Percentiles rank a stretch among this genome's conserved stretches.
Evolutionary conservation across 495 filamentous ascomycete genomes (phyloP).

Genomic region (Tuber calosporum): DNA sequence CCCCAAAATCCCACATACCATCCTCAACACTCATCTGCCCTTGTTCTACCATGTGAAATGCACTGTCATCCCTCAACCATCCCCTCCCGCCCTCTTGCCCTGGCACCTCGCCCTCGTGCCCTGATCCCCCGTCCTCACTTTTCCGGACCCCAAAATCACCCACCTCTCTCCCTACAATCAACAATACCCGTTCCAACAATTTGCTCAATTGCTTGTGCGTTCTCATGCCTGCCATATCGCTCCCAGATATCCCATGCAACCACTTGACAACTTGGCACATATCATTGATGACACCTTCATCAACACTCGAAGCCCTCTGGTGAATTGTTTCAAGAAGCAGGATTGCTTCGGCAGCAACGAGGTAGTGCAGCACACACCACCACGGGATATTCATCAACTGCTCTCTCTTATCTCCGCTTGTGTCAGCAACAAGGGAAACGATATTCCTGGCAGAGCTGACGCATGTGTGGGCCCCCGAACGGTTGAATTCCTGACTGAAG

Average conservation of each 20-base stretch:
- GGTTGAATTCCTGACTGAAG: conserved; percentile 15
- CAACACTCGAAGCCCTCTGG: not conserved
- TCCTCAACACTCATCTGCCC: not conserved
- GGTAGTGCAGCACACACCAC: conserved; percentile 57
- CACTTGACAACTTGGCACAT: not conserved
- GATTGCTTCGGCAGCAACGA: conserved; percentile 55
- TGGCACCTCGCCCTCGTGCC: not conserved
- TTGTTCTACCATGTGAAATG: not conserved
- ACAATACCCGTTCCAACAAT: not conserved
- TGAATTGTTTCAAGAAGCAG: conserved; percentile 51
- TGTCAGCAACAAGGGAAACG: conserved; percentile 22
- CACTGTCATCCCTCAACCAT: not conserved
- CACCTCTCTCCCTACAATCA: not conserved
- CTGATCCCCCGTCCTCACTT: no score
- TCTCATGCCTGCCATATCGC: not conserved
- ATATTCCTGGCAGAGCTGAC: conserved; percentile 21
- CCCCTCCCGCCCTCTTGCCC: not conserved
- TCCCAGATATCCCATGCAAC: not conserved
- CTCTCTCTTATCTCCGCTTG: not conserved
- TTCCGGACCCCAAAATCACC: not conserved
- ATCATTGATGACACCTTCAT: not conserved
- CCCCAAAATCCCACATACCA: not conserved
- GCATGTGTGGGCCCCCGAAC: conserved; percentile 13
- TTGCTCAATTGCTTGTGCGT: not conserved
- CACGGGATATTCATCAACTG: conserved; percentile 44